Evolutionary conservation across 768 basidiomycete species (phyloP), one percentile per base, ranked within the genome.

Genomic region (Amanita brunnescens): DNA sequence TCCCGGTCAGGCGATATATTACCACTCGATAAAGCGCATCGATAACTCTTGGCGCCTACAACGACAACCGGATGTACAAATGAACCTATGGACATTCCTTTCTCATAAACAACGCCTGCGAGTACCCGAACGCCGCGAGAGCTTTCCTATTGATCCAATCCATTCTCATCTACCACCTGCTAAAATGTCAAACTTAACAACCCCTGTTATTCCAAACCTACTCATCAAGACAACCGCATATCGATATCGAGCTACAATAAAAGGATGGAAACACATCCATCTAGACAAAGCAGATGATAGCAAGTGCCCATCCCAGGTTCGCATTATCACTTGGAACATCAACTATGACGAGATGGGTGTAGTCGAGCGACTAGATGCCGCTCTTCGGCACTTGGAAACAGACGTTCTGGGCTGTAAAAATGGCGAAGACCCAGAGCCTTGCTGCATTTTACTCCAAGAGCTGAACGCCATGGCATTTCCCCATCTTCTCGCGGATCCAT

Each of bases 281-380:
- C 47, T 60, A 59, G 49, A 52, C 57, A 44, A 62, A 64, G 64
- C 34, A 57, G 66, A 56, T 61, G 60, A 37, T 66, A 68, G 6
- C 60, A 63, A 6, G 62, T 69, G 44, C 75, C 77, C n/a, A 59
- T 70, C 24, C 67, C 67, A 39, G 32, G 58, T 88, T 44, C 71
- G 70, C 51, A 62, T 90, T 44, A 62, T 89, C 54, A 80, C 84
- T 24, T 90, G 87, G 87, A 89, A 90, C 63, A 58, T 89, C 49
- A 77, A 84, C 59, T 80, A 76, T 60, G 55, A 61, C 35, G 64
- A 65, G 13, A 56, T 61, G 0, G 57, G 68, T 35, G 60, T 59
- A 8, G 67, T 65, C 38, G 68, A 68, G 51, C 78, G 87, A 6
- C 68, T 84, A 30, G 54, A 51, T 0, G 63, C 70, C 2, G 74